These are phyloP conservation scores for Miamiensis avidus DNA, from an alignment of 169 alveolate species.

Conservation along the genomic window DNA sequence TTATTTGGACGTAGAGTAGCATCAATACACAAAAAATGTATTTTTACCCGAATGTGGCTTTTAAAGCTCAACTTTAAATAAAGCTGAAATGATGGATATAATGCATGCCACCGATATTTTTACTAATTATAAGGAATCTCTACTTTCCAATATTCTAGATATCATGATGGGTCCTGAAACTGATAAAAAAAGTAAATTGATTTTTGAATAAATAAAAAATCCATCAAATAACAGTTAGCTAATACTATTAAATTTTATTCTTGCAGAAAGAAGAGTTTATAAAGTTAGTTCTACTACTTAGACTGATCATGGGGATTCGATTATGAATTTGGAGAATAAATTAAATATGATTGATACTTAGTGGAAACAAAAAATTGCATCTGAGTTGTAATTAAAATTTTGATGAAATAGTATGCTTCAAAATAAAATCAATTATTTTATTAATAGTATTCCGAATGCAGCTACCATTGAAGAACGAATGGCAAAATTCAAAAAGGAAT, in stretches of 20 bases:
- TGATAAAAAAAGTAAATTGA: background rate
- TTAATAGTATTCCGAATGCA: background rate
- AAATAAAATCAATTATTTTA: too few relatives aligned
- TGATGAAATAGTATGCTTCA: too few relatives aligned
- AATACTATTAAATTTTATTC: too few relatives aligned
- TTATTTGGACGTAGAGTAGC: constrained; percentile 2
- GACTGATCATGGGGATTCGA: constrained; percentile 30
- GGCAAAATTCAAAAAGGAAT: constrained; percentile 19
- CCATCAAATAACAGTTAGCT: background rate
- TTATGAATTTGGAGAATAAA: constrained; percentile 30
- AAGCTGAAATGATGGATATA: constrained; percentile 16
- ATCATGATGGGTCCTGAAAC: constrained; percentile 14
- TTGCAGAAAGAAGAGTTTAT: background rate
- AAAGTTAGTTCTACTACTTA: constrained; percentile 28
- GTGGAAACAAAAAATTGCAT: constrained; percentile 16
- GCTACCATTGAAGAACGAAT: constrained; percentile 24
- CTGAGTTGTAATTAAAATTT: background rate
- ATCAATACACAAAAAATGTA: constrained; percentile 23
- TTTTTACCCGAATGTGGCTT: constrained; percentile 31
- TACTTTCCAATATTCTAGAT: constrained; percentile 9
- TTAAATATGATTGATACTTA: constrained; percentile 22
- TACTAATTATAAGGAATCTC: constrained; percentile 4
- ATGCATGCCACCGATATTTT: background rate
- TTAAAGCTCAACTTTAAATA: constrained; percentile 11
- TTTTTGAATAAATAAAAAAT: too few relatives aligned